Base-by-base conservation (phyloP, 2,329 filamentous ascomycete genomes). In the Ilyonectria sp. region DNA sequence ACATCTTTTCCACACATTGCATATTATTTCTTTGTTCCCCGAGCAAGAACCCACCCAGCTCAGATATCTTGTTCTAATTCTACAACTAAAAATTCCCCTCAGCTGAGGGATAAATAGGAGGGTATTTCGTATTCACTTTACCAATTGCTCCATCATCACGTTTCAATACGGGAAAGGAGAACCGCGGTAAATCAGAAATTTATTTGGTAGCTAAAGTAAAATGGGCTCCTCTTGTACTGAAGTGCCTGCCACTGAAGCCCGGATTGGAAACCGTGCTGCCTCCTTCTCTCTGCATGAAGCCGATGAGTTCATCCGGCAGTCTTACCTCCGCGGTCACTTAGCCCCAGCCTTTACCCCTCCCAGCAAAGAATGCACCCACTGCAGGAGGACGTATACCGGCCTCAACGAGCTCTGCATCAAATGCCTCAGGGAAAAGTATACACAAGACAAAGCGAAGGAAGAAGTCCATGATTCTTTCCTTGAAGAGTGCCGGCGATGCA, bases 351-450 rank as follows among this genome's bases (percentile, higher is more conserved):
- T 43, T n/a, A 43, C 15, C 6, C 15, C 40, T n/a, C 40, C 40
- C 5, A n/a, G 7, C 7, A 72, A 61, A 21, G 57, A 23, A 4
- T 75, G 73, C 3, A 23, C 46, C 0, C 10, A 19, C 6, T 75
- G 73, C 55, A 21, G 15, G 1, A 50, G 49, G 0, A 2, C 4
- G 1, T 69, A 68, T 21, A 43, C 7, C 0, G 53, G 65, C n/a
- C 9, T 26, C 10, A 19, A 19, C 19, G 0, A 46, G 6, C 3
- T 70, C 29, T 75, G 71, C 21, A 37, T 64, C 1, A 21, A 2
- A 0, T 75, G 73, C 17, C 43, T 62, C 2, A 69, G 56, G 1
- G 26, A 15, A 7, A 11, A n/a, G 1, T 59, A 60, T 10, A 6
- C 33, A 1, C 50, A 58, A 1, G 10, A n/a, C 0, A 6, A 1